Conservation (phyloP, 2,329 filamentous ascomycete species). For the Cryphonectria nitschkei region DNA sequence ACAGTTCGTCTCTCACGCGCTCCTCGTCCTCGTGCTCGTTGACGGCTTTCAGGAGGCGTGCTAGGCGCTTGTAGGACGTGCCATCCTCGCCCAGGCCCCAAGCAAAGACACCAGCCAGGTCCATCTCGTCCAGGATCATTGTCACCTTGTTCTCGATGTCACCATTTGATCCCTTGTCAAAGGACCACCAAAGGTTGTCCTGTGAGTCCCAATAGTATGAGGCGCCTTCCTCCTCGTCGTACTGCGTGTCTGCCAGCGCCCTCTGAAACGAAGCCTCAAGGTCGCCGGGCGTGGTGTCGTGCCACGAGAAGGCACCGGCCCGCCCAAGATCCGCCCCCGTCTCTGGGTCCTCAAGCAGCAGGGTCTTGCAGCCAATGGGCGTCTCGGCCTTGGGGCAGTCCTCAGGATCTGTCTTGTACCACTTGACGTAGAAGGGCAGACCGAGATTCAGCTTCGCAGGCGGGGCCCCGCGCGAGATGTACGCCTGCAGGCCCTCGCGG, state of each 20-base stretch:
- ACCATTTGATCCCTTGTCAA: conserved; percentile 62
- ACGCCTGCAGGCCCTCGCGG: conserved; percentile 58
- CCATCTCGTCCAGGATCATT: conserved; percentile 57
- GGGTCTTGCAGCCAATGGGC: conserved; percentile 62
- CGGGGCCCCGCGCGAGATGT: conserved; percentile 59
- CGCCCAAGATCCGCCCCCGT: conserved; percentile 62
- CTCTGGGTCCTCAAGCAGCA: conserved; percentile 60
- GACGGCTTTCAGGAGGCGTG: neutral
- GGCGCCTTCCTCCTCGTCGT: conserved; percentile 63
- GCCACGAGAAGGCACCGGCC: conserved; percentile 60
- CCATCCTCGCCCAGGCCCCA: conserved; percentile 75
- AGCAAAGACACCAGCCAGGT: conserved; percentile 72
- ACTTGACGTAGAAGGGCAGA: conserved; percentile 72
- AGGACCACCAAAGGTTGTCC: conserved; percentile 72
- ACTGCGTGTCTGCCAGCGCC: conserved; percentile 56
- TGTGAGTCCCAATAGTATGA: conserved; percentile 69
- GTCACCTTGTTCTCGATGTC: conserved; percentile 64
- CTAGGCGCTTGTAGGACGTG: conserved; percentile 46
- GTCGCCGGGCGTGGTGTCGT: conserved; percentile 56
- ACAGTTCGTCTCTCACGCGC: conserved; percentile 33
- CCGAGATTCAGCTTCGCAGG: conserved; percentile 65
- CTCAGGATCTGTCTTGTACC: conserved; percentile 58
- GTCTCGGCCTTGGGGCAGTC: conserved; percentile 46
- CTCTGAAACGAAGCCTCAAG: conserved; percentile 60
- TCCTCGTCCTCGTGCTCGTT: conserved; percentile 20